A percentile compares a stretch with the other conserved stretches of the same genome.
Evolutionary conservation across 139 green algal species (phyloP).

Genomic region (Yamagishiella unicocca): DNA sequence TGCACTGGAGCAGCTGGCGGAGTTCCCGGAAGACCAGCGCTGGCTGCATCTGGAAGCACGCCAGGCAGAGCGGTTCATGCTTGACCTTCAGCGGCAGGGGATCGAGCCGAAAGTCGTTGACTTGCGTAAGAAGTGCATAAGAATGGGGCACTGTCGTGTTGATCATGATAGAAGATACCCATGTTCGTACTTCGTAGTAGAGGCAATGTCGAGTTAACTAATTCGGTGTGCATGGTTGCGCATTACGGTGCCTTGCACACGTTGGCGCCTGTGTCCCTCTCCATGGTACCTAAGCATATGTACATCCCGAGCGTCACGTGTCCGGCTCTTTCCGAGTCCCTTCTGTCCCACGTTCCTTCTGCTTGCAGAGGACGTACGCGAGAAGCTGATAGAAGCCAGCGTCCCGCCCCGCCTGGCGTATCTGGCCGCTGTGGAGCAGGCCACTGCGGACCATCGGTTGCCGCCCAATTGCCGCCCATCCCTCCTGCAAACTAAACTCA

Average conservation of each 20-base stretch:
- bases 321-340: too few species aligned
- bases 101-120: slow-evolving; percentile 35
- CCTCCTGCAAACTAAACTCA: slow-evolving; percentile 64
- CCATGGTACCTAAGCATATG: too few species aligned
- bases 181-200: too few species aligned
- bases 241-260: too few species aligned
- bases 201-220: too few species aligned
- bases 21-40: slow-evolving; percentile 32
- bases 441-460: slow-evolving; percentile 41
- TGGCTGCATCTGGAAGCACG: slow-evolving; percentile 37
- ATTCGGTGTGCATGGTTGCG: too few species aligned
- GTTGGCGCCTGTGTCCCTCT: too few species aligned
- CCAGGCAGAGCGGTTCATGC: slow-evolving; percentile 43
- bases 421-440: slow-evolving; percentile 56
- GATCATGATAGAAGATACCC: too few species aligned
- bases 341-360: too few species aligned
- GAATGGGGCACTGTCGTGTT: too few species aligned
- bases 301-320: too few species aligned
- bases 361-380: slow-evolving; percentile 14
- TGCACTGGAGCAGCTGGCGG: slow-evolving; percentile 30
- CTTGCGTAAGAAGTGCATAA: slow-evolving; percentile 30
- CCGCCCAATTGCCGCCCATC: slow-evolving; percentile 47
- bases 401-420: slow-evolving; percentile 42
- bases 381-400: slow-evolving; percentile 33
- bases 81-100: slow-evolving; percentile 16